These are phyloP conservation scores for Tillandsia fasciculata DNA, from an alignment of 176 grass and related monocot genomes.

Conservation along the genomic window DNA sequence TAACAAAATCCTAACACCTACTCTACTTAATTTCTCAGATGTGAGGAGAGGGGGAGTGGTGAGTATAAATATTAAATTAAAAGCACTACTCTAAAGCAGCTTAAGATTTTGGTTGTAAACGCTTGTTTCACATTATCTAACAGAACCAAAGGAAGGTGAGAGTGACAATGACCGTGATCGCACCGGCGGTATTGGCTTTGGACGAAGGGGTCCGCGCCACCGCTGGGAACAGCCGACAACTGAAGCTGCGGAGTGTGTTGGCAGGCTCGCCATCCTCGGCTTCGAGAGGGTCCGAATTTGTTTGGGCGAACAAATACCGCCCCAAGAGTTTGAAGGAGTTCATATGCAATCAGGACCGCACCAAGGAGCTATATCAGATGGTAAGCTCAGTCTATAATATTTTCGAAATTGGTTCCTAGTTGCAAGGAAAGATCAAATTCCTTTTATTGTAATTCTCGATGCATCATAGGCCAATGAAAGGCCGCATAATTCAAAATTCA, in stretches of 20 bases:
- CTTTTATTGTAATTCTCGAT: not conserved
- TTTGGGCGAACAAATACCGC: constrained; percentile 52
- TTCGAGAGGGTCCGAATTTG: constrained; percentile 22
- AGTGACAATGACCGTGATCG: not conserved
- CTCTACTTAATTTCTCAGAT: too few relatives aligned
- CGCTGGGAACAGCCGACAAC: constrained; percentile 2
- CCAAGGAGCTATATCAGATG: constrained; percentile 30
- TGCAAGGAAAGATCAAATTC: too few relatives aligned
- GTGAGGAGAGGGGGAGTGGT: too few relatives aligned
- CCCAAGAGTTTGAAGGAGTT: constrained; percentile 37
- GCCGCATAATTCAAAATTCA: too few relatives aligned
- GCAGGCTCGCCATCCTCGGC: constrained; percentile 10
- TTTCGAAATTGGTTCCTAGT: not conserved
- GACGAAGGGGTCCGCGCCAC: not conserved
- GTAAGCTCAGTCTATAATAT: constrained; percentile 13
- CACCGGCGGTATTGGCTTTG: not conserved
- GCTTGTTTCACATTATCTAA: too few relatives aligned
- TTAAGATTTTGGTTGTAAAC: too few relatives aligned
- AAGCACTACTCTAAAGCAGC: too few relatives aligned
- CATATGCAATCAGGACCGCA: constrained; percentile 47
- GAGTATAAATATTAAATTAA: too few relatives aligned
- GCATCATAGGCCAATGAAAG: not conserved
- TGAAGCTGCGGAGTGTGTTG: not conserved
- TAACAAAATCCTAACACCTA: too few relatives aligned
- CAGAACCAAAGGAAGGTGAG: too few relatives aligned